A percentile compares a stretch with the other conserved stretches of the same genome.
phyloP scores from a whole-genome alignment of 306 rosid genomes.

The Pyrus pyrifolia region DNA sequence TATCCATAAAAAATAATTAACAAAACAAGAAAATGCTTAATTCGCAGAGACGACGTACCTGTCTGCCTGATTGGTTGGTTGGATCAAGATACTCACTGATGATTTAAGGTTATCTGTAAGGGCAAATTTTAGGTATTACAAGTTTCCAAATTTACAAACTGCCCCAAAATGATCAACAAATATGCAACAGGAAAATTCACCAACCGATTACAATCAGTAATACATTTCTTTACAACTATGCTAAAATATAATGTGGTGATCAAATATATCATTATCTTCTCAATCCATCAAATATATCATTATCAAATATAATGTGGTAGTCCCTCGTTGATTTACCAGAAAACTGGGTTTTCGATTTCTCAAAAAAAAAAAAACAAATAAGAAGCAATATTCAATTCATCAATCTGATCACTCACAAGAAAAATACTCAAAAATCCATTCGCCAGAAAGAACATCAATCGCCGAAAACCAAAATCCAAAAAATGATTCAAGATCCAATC shows the following conservation, averaged over 20 bases:
- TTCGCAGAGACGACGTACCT: too few species aligned
- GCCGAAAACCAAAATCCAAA: background rate
- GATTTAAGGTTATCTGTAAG: too few species aligned
- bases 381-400: background rate
- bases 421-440: background rate
- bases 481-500: constrained; percentile 3
- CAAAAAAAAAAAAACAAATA: background rate
- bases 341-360: background rate
- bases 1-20: too few species aligned
- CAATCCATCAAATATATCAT: background rate
- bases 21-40: too few species aligned
- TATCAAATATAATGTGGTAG: too few species aligned
- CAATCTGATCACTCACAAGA: background rate
- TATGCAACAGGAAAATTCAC: background rate
- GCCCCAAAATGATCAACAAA: background rate
- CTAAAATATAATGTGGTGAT: background rate
- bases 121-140: too few species aligned
- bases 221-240: background rate
- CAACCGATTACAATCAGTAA: background rate
- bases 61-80: too few species aligned
- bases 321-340: background rate
- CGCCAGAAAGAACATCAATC: background rate
- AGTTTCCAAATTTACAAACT: too few species aligned
- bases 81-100: too few species aligned
- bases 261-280: background rate